Percentiles rank a stretch among this genome's conserved stretches.
Conservation (phyloP, 1,139 yeast species). For the Geotrichum siamense region DNA sequence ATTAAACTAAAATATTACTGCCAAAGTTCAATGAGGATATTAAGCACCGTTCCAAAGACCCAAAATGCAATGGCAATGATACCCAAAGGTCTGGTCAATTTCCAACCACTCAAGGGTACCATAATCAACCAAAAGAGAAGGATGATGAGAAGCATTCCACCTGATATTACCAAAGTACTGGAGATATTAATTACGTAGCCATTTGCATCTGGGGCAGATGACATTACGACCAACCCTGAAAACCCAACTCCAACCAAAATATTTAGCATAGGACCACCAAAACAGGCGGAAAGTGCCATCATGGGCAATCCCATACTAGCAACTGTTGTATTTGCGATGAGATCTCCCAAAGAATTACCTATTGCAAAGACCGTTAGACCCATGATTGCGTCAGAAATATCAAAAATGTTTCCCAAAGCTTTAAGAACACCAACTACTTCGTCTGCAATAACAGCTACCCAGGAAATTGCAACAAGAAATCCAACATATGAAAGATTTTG, state of each 20-base stretch:
- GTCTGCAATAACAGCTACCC: slow-evolving; percentile 72
- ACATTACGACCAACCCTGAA: slow-evolving; percentile 51
- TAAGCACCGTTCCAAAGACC: slow-evolving; percentile 38
- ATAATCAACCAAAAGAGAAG: slow-evolving; percentile 46
- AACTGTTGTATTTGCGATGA: slow-evolving; percentile 74
- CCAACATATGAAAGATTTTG: slow-evolving; percentile 40
- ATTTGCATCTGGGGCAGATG: slow-evolving; percentile 21
- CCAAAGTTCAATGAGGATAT: too few relatives aligned
- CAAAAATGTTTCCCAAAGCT: slow-evolving; percentile 51
- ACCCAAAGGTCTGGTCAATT: slow-evolving; percentile 54
- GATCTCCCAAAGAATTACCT: slow-evolving; percentile 87
- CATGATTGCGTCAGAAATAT: slow-evolving; percentile 65
- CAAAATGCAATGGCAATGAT: slow-evolving; percentile 47
- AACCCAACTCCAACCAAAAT: slow-evolving; percentile 57
- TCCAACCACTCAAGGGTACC: slow-evolving; percentile 62
- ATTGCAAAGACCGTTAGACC: slow-evolving; percentile 86
- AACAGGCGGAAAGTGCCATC: slow-evolving; percentile 91
- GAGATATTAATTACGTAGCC: slow-evolving; percentile 38
- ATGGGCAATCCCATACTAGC: slow-evolving; percentile 81
- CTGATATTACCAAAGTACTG: slow-evolving; percentile 45
- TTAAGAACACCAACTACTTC: slow-evolving; percentile 65
- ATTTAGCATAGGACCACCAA: slow-evolving; percentile 80
- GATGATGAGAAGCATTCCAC: slow-evolving; percentile 47
- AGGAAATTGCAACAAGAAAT: slow-evolving; percentile 57
- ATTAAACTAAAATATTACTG: too few relatives aligned